A percentile compares a stretch with the other conserved stretches of the same genome.
These are phyloP conservation scores for Scenedesmus sp. DNA, from an alignment of 163 green algal genomes.

Conservation along the genomic window DNA sequence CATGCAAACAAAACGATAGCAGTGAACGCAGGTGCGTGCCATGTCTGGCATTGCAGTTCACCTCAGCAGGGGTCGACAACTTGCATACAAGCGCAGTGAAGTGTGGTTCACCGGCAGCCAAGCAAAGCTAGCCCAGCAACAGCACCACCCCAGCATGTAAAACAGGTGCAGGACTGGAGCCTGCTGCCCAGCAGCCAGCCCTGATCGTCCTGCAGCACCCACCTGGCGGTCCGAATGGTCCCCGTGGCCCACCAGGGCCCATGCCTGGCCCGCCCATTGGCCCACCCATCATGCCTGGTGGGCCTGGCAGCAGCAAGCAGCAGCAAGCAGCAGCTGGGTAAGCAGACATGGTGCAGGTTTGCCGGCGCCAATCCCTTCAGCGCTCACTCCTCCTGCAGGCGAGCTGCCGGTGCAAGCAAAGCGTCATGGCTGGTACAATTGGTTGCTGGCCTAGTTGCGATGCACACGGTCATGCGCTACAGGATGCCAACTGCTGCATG, in stretches of 20 bases:
- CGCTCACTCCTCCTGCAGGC: too few species aligned
- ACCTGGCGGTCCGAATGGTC: constrained; percentile 10
- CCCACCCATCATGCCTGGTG: background rate
- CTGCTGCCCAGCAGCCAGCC: background rate
- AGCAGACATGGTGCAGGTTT: background rate
- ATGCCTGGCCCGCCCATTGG: constrained; percentile 17
- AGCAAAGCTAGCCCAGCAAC: too few species aligned
- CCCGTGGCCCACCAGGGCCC: constrained; percentile 7
- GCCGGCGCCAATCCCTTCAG: too few species aligned
- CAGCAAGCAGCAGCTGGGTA: background rate
- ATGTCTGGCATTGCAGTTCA: background rate
- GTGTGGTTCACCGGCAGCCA: too few species aligned
- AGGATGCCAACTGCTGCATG: background rate
- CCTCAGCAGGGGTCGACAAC: too few species aligned
- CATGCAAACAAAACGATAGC: background rate
- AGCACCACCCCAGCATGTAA: background rate
- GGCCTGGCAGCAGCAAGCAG: background rate
- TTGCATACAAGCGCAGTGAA: too few species aligned
- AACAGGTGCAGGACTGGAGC: background rate
- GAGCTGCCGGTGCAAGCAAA: too few species aligned
- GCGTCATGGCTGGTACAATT: background rate
- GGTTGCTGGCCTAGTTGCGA: background rate
- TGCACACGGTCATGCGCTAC: too few species aligned
- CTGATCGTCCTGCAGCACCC: background rate
- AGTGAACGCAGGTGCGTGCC: background rate